Base-by-base conservation (phyloP, 2,329 filamentous ascomycete genomes). In the Epichloe elymi region DNA sequence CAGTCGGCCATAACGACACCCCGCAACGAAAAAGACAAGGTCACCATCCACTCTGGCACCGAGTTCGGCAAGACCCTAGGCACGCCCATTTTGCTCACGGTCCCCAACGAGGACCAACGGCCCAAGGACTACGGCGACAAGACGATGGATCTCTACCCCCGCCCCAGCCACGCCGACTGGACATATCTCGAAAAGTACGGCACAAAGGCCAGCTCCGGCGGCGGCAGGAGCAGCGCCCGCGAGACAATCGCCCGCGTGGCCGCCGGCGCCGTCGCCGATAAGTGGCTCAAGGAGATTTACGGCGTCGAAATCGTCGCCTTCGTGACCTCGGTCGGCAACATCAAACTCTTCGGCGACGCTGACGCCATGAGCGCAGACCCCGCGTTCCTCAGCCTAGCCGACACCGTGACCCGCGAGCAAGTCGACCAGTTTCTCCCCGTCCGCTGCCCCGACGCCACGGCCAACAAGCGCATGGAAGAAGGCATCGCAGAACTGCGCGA, bases 111-210 rank as follows among this genome's bases (percentile, higher is more conserved):
- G 73, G 90, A 97, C 67, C 88, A 95, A 65, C 76, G 91, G 56
- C 91, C 90, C 38, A 83, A 88, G 65, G 93, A 98, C 73, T 97
- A 97, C 70, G 86, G 86, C 51, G 80, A 82, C 70, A 79, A 81
- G 65, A 95, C 90, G 33, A 96, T 96, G 80, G 88, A 97, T 69
- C 72, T 82, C 55, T 97, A 85, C 76, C 93, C 93, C 4, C 80
- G 93, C 48, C 93, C 91, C 37, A 88, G 83, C 58, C 93, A 97
- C 70, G 91, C 93, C 54, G 91, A 97, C 70, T 96, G 86, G 80
- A 97, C 93, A 54, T 97, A 97, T 71, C 76, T 95, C 54, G 87
- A 95, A 68, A 97, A 97, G 73, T 98, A 98, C 67, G 91, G 91
- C 52, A 83, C 94, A 59, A 94, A 94, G 74, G 89, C 93, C 38